These are phyloP conservation scores for Ilyonectria mors-panacis DNA, from an alignment of 2,329 filamentous ascomycete genomes.

Conservation along the genomic window DNA sequence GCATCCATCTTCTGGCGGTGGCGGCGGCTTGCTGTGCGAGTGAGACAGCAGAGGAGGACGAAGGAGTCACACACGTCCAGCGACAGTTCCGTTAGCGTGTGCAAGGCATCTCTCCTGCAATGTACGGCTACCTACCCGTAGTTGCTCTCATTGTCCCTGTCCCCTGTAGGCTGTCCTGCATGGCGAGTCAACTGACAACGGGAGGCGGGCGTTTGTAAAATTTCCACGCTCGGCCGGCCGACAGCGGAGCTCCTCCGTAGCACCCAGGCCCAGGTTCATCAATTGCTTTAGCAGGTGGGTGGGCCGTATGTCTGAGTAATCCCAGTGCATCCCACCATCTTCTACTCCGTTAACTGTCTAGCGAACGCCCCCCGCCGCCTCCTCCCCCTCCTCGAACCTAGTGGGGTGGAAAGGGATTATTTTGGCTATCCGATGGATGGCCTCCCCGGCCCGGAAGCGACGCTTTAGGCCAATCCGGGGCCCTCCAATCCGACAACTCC, in stretches of 20 bases:
- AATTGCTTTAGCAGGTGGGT: not conserved
- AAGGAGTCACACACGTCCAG: not conserved
- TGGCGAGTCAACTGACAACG: constrained; percentile 8
- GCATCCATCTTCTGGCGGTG: not conserved
- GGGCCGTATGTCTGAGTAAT: not conserved
- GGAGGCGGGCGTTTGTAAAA: not conserved
- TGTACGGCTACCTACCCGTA: not conserved
- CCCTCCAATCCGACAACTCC: not conserved
- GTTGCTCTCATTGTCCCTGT: not conserved
- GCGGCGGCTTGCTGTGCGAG: not conserved
- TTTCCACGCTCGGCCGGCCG: not conserved
- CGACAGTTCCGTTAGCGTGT: not conserved
- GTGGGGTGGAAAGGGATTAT: constrained; percentile 1
- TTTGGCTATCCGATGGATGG: not conserved
- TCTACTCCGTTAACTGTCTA: not conserved
- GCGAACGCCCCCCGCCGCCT: constrained; percentile 4
- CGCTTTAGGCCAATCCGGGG: constrained; percentile 9
- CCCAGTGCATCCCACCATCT: not conserved
- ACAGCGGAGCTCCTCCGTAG: constrained; percentile 25
- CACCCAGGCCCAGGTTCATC: not conserved
- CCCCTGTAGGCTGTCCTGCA: not conserved
- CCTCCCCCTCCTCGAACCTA: constrained; percentile 4
- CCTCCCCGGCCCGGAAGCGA: constrained; percentile 3
- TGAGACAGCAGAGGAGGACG: not conserved
- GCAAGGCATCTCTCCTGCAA: not conserved